These are phyloP conservation scores for Paragyromitra xinjiangensis DNA, from an alignment of 495 filamentous ascomycete genomes.

Conservation along the genomic window DNA sequence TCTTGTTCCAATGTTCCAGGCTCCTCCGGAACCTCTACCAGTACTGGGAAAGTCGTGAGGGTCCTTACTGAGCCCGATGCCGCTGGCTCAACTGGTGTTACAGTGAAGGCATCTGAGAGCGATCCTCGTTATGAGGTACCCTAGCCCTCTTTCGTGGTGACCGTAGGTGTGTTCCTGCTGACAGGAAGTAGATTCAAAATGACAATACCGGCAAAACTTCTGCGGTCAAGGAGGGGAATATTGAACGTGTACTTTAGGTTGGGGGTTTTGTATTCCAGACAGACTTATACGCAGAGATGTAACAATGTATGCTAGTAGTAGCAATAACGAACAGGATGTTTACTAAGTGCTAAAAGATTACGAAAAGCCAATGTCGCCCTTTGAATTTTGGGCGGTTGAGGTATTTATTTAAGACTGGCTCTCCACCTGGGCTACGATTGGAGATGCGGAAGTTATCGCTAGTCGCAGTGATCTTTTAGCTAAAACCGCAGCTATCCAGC, in stretches of 20 bases:
- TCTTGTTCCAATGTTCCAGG: constrained; percentile 10
- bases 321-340: neutral
- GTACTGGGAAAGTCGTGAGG: constrained; percentile 52
- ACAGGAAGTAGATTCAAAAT: constrained; percentile 50
- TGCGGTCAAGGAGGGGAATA: constrained; percentile 55
- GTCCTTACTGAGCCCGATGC: constrained; percentile 52
- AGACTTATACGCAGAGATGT: neutral
- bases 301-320: neutral
- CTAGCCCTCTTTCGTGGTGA: neutral
- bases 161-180: neutral
- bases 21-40: constrained; percentile 49
- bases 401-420: no score
- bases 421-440: no score
- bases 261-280: neutral
- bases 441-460: neutral
- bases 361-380: no score
- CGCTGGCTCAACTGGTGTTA: constrained; percentile 44
- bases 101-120: constrained; percentile 46
- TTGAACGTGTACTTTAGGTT: constrained; percentile 48
- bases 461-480: neutral
- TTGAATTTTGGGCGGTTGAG: no score
- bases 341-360: neutral
- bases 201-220: constrained; percentile 55
- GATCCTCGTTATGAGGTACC: constrained; percentile 56
- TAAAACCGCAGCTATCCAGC: neutral